Evolutionary conservation across 805 yeast genomes (phyloP), one percentile per base, ranked within the genome.

Genomic region (Yarrowia bubula): DNA sequence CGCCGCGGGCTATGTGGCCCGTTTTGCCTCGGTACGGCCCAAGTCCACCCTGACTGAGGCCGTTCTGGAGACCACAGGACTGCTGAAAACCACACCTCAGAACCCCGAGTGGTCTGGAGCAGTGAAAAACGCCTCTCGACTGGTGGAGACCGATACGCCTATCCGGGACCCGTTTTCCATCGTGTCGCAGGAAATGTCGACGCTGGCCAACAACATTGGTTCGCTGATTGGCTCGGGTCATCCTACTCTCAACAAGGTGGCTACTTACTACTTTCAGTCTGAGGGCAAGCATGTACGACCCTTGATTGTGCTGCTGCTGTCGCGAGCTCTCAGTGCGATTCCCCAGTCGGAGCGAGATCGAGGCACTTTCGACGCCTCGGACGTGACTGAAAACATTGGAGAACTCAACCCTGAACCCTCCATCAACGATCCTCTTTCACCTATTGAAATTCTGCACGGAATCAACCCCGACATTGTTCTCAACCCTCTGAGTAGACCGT

Each of bases 221-320:
- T 79, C 82, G 17, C 80, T 95, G 64, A 87, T 93, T 66, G 98
- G 98, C 1, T 87, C 96, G 0, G 96, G 97, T 1, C 97, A 93
- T 73, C 97, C 98, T 1, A 87, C 95, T 10, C 80, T 93, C 67
- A 92, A 93, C 76, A 82, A 96, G 69, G 97, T 93, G 4, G 87
- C 96, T n/a, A 85, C 91, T 39, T 95, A 95, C 78, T 95, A 95
- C 77, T 95, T 95, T 71, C 97, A 92, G 76, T 90, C 95, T 17
- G 97, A 93, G 73, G 98, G 99, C 7, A 95, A 95, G 76, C 96
- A 92, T 73, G 91, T 95, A 17, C 82, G 99, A 66, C 99, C 99
- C 1, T 78, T 95, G 69, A 84, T 95, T 67, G 98, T 95, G 11
- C 79, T 95, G 66, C 78, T 95, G 57, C 79, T 95, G 63, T 85